A percentile compares a stretch with the other conserved stretches of the same genome.
These are phyloP conservation scores for Pyricularia grisea DNA, from an alignment of 2,329 filamentous ascomycete genomes.

Conservation along the genomic window DNA sequence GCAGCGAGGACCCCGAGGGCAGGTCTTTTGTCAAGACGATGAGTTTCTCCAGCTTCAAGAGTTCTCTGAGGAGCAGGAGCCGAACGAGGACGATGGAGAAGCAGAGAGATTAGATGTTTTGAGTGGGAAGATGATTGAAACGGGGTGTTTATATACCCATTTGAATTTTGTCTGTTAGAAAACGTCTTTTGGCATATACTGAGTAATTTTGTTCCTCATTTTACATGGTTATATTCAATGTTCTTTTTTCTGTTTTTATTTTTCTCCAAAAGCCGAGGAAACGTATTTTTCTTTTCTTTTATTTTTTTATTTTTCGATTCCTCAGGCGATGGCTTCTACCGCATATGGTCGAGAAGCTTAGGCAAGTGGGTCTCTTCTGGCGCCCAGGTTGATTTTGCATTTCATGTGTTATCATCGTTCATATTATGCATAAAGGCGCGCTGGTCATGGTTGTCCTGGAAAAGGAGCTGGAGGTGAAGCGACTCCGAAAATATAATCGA, in stretches of 20 bases:
- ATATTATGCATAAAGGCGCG: not conserved
- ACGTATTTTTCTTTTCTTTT: no score
- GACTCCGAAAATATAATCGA: not conserved
- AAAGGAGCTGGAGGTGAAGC: no score
- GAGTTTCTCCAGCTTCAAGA: conserved; percentile 41
- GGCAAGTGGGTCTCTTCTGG: no score
- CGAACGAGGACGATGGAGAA: conserved; percentile 4
- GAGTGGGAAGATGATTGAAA: not conserved
- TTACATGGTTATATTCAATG: no score
- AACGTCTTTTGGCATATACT: not conserved
- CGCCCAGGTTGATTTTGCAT: not conserved
- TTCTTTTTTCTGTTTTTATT: not conserved
- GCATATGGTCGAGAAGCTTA: no score
- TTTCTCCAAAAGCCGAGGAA: no score
- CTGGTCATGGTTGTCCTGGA: not conserved
- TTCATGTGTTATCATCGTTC: not conserved
- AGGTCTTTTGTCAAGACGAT: conserved; percentile 36
- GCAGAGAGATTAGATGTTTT: not conserved
- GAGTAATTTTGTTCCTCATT: not conserved
- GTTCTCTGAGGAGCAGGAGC: conserved; percentile 9
- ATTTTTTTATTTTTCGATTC: no score
- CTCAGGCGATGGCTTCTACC: no score
- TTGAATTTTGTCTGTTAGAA: not conserved
- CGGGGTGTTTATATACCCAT: not conserved
- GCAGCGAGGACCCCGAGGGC: conserved; percentile 34